Evolutionary conservation across 164 flowering plant genomes (phyloP).

Genomic region (Nymphaea colorata): DNA sequence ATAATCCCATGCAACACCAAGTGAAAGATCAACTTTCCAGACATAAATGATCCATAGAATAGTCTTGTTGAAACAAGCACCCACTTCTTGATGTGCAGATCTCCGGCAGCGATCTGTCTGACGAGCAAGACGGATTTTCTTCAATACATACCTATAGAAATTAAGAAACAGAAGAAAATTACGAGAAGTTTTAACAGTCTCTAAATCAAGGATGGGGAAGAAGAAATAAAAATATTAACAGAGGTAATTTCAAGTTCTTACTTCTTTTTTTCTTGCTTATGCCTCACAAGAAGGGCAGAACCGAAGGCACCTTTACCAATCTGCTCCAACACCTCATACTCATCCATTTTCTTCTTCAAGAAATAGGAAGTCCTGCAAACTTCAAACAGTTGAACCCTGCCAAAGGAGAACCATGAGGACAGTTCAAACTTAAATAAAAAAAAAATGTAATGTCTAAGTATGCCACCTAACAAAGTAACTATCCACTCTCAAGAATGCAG

Average conservation of each 20-base stretch:
- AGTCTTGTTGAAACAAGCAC: background rate
- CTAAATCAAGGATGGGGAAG: too few species aligned
- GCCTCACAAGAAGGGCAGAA: conserved; percentile 92
- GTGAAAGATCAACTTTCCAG: too few species aligned
- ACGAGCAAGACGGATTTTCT: conserved; percentile 98
- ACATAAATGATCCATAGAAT: background rate
- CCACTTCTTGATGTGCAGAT: conserved; percentile 96
- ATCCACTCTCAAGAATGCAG: too few species aligned
- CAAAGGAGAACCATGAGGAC: too few species aligned
- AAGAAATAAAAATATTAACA: background rate
- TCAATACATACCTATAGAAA: conserved; percentile 75
- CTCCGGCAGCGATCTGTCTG: conserved; percentile 89
- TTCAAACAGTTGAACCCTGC: too few species aligned
- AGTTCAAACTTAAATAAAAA: too few species aligned
- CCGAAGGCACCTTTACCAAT: conserved; percentile 97
- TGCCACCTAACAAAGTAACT: too few species aligned
- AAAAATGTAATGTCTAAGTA: too few species aligned
- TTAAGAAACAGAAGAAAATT: background rate
- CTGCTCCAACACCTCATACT: conserved; percentile 86
- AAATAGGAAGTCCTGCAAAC: background rate
- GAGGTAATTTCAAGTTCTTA: conserved; percentile 18
- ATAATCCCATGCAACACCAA: too few species aligned
- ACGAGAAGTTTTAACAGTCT: background rate
- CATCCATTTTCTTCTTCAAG: conserved; percentile 88
- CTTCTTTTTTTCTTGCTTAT: conserved; percentile 88